Conservation (phyloP, 2,329 filamentous ascomycete species). For the Colletotrichum coccodes region DNA sequence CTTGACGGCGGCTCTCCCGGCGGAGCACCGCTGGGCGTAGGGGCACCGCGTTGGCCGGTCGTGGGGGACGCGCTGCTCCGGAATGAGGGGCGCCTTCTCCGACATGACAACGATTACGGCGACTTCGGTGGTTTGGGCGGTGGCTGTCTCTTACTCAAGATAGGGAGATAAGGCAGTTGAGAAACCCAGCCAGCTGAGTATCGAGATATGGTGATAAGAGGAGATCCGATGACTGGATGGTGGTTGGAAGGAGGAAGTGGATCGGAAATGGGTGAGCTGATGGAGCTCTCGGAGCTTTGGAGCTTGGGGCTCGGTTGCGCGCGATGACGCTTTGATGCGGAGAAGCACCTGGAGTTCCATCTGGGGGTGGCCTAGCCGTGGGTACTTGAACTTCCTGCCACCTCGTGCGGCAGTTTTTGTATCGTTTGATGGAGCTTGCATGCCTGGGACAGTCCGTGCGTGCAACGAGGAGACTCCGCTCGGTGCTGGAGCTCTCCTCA, state of each 20-base stretch:
- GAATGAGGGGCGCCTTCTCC: conserved; percentile 26
- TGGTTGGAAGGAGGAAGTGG: not conserved
- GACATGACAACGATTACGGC: conserved; percentile 14
- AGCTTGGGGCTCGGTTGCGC: conserved; percentile 16
- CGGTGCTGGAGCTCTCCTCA: not conserved
- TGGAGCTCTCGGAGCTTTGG: conserved; percentile 4
- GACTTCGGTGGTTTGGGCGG: not conserved
- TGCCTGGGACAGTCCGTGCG: not conserved
- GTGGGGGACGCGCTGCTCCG: not conserved
- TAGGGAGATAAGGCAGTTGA: not conserved
- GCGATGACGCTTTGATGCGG: conserved; percentile 28
- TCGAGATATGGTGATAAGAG: conserved; percentile 11
- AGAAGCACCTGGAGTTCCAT: conserved; percentile 6
- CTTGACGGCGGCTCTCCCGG: conserved; percentile 9
- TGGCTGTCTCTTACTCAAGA: not conserved
- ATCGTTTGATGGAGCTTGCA: not conserved
- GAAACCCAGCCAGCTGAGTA: conserved; percentile 26
- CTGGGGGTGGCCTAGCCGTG: not conserved
- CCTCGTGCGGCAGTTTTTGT: fast-evolving
- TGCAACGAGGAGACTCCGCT: conserved; percentile 14
- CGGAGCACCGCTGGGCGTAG: conserved; percentile 20
- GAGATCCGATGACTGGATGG: not conserved
- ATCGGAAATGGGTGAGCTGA: not conserved
- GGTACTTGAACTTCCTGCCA: not conserved
- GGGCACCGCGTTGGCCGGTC: conserved; percentile 15